A percentile compares a stretch with the other conserved stretches of the same genome.
These are phyloP conservation scores for Calonectria multiphialidica DNA, from an alignment of 2,329 filamentous ascomycete species.

Conservation along the genomic window DNA sequence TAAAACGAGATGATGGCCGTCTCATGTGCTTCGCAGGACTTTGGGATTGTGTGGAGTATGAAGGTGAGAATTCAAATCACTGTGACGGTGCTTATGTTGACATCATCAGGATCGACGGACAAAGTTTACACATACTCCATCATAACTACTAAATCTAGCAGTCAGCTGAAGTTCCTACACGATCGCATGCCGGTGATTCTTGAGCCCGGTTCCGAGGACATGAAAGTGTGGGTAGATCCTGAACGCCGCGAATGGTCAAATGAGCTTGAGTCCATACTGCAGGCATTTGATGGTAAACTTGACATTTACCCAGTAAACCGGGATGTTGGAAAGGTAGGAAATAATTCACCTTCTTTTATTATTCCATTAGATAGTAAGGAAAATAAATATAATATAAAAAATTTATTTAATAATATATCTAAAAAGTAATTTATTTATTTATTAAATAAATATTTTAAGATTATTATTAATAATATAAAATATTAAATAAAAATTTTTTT, in stretches of 20 bases:
- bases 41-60: slow-evolving; percentile 89
- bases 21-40: slow-evolving; percentile 92
- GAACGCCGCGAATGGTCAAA: slow-evolving; percentile 77
- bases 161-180: slow-evolving; percentile 87
- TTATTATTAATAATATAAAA: too few relatives aligned
- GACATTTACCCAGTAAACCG: slow-evolving; percentile 89
- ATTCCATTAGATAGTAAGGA: slow-evolving; percentile 85
- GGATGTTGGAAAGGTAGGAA: slow-evolving; percentile 94
- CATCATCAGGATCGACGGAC: slow-evolving; percentile 57
- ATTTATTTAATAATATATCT: too few relatives aligned
- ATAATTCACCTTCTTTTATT: slow-evolving; percentile 87
- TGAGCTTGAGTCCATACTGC: slow-evolving; percentile 82
- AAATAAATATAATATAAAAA: slow-evolving; percentile 64
- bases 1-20: slow-evolving; percentile 83
- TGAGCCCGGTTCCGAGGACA: slow-evolving; percentile 77
- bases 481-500: too few relatives aligned
- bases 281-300: slow-evolving; percentile 82
- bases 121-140: slow-evolving; percentile 91
- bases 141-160: slow-evolving; percentile 90
- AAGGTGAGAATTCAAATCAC: slow-evolving; percentile 69
- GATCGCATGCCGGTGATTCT: slow-evolving; percentile 96
- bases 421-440: too few relatives aligned
- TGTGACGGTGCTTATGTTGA: background rate
- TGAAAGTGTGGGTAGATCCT: slow-evolving; percentile 85
- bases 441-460: too few relatives aligned